A percentile compares a stretch with the other conserved stretches of the same genome.
Conservation (phyloP, 2,329 filamentous ascomycete species). For the Emydomyces testavorans region DNA sequence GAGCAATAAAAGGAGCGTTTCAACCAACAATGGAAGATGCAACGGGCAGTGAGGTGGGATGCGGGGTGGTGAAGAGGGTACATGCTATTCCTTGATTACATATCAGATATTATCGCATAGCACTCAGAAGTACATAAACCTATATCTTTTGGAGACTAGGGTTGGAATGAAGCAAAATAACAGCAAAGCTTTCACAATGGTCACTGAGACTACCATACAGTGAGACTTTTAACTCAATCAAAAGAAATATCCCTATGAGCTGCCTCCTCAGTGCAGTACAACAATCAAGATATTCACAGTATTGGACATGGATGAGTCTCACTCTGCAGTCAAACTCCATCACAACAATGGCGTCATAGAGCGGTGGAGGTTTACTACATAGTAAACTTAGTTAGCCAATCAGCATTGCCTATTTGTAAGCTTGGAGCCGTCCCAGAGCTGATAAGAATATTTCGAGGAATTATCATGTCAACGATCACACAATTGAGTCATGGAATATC, state of each 20-base stretch:
- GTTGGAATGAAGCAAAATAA: no score
- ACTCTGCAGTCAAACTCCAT: background rate
- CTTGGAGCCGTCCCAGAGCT: background rate
- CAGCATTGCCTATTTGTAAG: background rate
- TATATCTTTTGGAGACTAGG: no score
- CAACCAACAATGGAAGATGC: background rate
- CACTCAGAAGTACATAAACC: no score
- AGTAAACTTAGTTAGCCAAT: background rate
- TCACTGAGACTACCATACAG: background rate
- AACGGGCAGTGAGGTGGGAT: conserved; percentile 1
- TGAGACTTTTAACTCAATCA: no score
- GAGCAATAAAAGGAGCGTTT: background rate
- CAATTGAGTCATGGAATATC: background rate
- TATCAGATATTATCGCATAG: background rate
- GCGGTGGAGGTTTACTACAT: background rate
- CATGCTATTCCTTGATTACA: conserved; percentile 7
- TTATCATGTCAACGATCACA: no score
- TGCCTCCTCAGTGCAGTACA: no score
- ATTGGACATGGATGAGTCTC: no score
- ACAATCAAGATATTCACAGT: no score
- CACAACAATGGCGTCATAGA: background rate
- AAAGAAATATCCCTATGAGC: no score
- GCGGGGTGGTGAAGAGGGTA: conserved; percentile 8
- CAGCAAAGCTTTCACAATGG: background rate
- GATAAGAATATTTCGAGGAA: no score